These are phyloP conservation scores for Eremothecium cymbalariae DNA, from an alignment of 1,139 yeast species.

Conservation along the genomic window DNA sequence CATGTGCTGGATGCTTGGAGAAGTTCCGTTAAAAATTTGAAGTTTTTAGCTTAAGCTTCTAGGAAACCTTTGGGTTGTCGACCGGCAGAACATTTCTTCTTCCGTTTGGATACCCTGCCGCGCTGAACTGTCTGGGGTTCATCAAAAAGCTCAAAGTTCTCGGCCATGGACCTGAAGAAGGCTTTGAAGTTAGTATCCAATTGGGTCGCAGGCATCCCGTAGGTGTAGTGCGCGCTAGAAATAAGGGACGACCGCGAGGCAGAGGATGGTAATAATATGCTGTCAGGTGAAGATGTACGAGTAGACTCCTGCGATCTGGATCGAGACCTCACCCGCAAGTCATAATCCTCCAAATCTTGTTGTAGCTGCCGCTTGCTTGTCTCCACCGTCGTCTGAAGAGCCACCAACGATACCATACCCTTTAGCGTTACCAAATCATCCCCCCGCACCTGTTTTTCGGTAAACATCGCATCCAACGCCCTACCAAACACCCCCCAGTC, in stretches of 20 bases:
- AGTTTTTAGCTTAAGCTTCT: too few relatives aligned
- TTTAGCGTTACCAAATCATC: conserved; percentile 1
- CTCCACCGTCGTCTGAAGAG: conserved; percentile 17
- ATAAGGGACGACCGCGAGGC: background rate
- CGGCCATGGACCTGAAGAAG: conserved; percentile 26
- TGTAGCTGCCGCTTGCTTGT: conserved; percentile 16
- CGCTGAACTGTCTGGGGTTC: conserved; percentile 1
- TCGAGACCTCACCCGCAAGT: conserved; percentile 12
- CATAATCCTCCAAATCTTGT: conserved; percentile 13
- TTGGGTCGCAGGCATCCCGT: conserved; percentile 13
- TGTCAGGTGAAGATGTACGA: conserved; percentile 5
- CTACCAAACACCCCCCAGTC: conserved; percentile 3
- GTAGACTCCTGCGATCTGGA: conserved; percentile 1
- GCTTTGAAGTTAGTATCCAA: conserved; percentile 21
- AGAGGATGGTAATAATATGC: conserved; percentile 1
- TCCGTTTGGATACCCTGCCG: conserved; percentile 3
- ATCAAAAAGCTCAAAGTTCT: conserved; percentile 26
- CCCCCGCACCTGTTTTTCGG: background rate
- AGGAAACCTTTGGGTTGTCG: too few relatives aligned
- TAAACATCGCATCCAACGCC: background rate
- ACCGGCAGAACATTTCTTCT: conserved; percentile 1
- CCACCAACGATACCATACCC: conserved; percentile 4
- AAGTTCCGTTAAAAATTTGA: too few relatives aligned
- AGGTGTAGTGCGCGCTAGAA: conserved; percentile 6
- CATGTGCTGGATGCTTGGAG: too few relatives aligned